Evolutionary conservation across 148 eudicot species (phyloP).

Genomic region (Bassia scoparia): DNA sequence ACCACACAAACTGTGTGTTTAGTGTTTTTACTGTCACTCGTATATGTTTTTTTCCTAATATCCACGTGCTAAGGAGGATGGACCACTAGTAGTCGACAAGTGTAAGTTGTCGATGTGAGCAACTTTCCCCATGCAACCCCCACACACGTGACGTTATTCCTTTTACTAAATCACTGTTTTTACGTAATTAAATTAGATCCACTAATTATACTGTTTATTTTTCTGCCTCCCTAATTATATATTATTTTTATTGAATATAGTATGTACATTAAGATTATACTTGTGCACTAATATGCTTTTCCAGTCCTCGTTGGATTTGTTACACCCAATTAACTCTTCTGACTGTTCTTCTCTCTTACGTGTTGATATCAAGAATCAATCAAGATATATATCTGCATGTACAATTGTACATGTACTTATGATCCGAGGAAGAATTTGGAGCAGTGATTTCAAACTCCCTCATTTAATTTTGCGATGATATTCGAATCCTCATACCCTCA

Average conservation of each 20-base stretch:
- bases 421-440: no score
- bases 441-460: no score
- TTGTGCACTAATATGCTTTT: conserved; percentile 5
- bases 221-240: conserved; percentile 1
- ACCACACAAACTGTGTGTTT: not conserved
- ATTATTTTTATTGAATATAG: not conserved
- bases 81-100: conserved; percentile 12
- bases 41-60: not conserved
- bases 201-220: not conserved
- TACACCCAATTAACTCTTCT: not conserved
- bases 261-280: not conserved
- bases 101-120: conserved; percentile 4
- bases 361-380: not conserved
- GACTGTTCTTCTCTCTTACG: not conserved
- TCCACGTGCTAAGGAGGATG: not conserved
- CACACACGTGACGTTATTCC: conserved; percentile 29
- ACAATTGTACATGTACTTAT: no score
- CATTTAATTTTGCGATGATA: no score
- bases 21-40: not conserved
- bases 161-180: not conserved
- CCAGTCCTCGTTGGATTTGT: conserved; percentile 26
- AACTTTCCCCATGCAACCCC: not conserved
- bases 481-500: no score
- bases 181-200: not conserved
- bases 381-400: not conserved